Conservation (phyloP, 2,329 filamentous ascomycete genomes). For the Aspergillus sp. region DNA sequence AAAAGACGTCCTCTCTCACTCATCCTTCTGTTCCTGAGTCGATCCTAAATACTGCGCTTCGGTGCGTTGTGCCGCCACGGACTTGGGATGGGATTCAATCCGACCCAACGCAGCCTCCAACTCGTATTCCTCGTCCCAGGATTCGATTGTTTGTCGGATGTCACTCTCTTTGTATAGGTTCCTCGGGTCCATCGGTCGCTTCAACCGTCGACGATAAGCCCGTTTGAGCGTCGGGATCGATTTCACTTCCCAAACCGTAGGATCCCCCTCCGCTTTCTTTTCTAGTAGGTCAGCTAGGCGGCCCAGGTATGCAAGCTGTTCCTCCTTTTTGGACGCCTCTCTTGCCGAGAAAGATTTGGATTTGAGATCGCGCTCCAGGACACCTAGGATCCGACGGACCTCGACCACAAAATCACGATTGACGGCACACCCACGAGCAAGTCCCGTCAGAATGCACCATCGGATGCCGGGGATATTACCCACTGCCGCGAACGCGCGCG, state of each 20-base stretch:
- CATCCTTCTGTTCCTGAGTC: background rate
- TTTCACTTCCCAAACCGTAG: conserved; percentile 15
- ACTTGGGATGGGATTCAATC: conserved; percentile 14
- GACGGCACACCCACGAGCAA: conserved; percentile 33
- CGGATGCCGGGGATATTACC: conserved; percentile 37
- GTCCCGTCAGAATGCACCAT: conserved; percentile 41
- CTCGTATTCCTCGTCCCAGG: conserved; percentile 32
- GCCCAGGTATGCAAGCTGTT: conserved; percentile 21
- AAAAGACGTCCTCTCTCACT: background rate
- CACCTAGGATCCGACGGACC: conserved; percentile 26
- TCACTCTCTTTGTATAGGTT: conserved; percentile 11
- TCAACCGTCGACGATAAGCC: conserved; percentile 11
- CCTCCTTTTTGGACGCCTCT: conserved; percentile 1
- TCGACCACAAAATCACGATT: conserved; percentile 36
- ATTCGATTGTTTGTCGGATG: conserved; percentile 16
- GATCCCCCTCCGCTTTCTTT: conserved; percentile 23
- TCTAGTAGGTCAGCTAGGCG: conserved; percentile 21
- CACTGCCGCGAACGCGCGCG: conserved; percentile 32
- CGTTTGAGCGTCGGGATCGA: conserved; percentile 12
- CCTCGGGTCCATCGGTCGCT: conserved; percentile 13
- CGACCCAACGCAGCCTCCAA: conserved; percentile 22
- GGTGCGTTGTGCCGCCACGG: conserved; percentile 18
- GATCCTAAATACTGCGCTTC: conserved; percentile 8
- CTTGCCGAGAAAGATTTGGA: background rate
- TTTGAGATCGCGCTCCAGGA: conserved; percentile 12